Base-by-base conservation (phyloP, 768 basidiomycete species). In the Mycena galericulata region DNA sequence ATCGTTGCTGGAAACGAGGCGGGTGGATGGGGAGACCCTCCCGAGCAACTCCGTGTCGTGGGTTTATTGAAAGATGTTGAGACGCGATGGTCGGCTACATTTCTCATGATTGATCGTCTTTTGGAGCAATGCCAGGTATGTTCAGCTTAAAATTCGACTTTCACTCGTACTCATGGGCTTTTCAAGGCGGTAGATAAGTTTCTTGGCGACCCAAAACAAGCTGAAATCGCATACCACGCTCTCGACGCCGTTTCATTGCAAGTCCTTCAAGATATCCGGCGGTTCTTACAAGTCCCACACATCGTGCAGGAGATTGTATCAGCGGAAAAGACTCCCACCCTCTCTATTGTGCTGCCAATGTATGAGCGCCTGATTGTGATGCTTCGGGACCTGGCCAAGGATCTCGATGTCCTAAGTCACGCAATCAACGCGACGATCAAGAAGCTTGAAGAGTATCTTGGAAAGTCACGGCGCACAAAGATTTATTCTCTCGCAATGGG, bases 61-160 rank as follows among this genome's bases (percentile, higher is more conserved):
- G 45, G 68, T 18, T 68, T 79, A 15, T 54, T 80, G 4, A 55
- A 63, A 20, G 78, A 80, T 57, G 73, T 79, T 26, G 77, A 79
- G 22, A 62, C 61, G n/a, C 50, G 61, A 3, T 79, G 77, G 79
- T 80, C 80, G 8, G 77, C 80, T 34, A 79, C 71, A 0, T 79
- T 72, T 41, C 40, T 75, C 0, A 81, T 80, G 78, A 75, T 79
- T 63, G 78, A 78, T 49, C 69, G 74, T 4, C 62, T 75, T 22
- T 50, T 79, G 0, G 62, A 74, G n/a, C 69, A 53, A 17, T 46
- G 46, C 15, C 24, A 45, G 62, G 62, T 63, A 2, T n/a, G 75
- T 12, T 75, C 74, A 29, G 72, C 68, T 55, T 55, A 61, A 61
- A 20, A 62, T 22, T 43, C 41, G 17, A 5, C 2, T 34, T 27